Conservation (phyloP, 495 filamentous ascomycete genomes). For the Aspergillus carlsbadensis region DNA sequence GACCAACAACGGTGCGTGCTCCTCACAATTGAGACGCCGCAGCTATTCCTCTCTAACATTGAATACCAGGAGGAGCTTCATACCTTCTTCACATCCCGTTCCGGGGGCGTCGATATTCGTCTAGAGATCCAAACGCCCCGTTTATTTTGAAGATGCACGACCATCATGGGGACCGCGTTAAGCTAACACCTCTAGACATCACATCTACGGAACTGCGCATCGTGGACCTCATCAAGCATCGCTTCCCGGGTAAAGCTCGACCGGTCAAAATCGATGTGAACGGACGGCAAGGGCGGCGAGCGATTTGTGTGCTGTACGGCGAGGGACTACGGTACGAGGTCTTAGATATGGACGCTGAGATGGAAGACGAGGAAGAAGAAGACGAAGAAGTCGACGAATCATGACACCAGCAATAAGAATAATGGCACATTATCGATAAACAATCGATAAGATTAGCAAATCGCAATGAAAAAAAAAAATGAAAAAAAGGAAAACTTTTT, state of each 20-base stretch:
- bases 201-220: slow-evolving; percentile 15
- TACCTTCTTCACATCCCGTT: slow-evolving; percentile 43
- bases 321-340: slow-evolving; percentile 57
- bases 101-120: slow-evolving; percentile 8
- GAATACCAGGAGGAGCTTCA: slow-evolving; percentile 21
- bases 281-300: slow-evolving; percentile 51
- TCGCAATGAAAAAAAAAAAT: not conserved
- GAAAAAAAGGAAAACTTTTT: slow-evolving; percentile 5
- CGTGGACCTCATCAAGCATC: slow-evolving; percentile 28
- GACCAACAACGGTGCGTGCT: slow-evolving; percentile 37
- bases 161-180: slow-evolving; percentile 11
- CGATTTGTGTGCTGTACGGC: slow-evolving; percentile 55
- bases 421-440: not conserved
- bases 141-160: slow-evolving; percentile 18
- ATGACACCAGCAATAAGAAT: not conserved
- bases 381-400: slow-evolving; percentile 24
- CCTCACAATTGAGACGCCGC: slow-evolving; percentile 12
- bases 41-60: slow-evolving; percentile 3
- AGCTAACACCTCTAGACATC: slow-evolving; percentile 25
- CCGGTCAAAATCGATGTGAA: slow-evolving; percentile 53
- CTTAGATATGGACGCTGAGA: slow-evolving; percentile 53
- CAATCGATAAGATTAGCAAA: not conserved
- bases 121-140: no score
- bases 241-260: slow-evolving; percentile 37
- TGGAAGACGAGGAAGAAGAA: slow-evolving; percentile 32